A percentile compares a stretch with the other conserved stretches of the same genome.
phyloP scores from a whole-genome alignment of 495 filamentous ascomycete genomes.

The Aspergillus egyptiacus region DNA sequence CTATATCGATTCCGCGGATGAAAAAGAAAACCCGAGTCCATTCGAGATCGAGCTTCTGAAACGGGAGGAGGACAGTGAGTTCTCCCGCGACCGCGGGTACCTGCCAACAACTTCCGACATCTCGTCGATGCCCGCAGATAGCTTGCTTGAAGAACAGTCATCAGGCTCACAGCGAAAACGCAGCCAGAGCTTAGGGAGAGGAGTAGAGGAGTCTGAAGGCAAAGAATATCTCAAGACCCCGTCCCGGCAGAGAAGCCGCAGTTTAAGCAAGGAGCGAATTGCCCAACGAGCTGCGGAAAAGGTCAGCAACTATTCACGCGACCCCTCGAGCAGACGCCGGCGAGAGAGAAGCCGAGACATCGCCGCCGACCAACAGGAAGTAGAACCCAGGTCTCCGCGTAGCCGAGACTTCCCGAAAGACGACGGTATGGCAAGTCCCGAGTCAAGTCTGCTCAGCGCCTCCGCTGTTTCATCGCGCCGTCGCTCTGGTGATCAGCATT shows the following conservation, averaged over 20 bases:
- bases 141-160: slow-evolving; percentile 70
- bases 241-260: slow-evolving; percentile 59
- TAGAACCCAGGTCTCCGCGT: slow-evolving; percentile 50
- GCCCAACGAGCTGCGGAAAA: slow-evolving; percentile 68
- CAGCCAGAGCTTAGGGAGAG: slow-evolving; percentile 53
- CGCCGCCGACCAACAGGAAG: slow-evolving; percentile 54
- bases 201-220: slow-evolving; percentile 32
- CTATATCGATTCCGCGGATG: slow-evolving; percentile 62
- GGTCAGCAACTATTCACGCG: slow-evolving; percentile 44
- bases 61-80: slow-evolving; percentile 50
- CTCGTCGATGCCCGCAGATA: slow-evolving; percentile 84
- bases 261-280: slow-evolving; percentile 67
- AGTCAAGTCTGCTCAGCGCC: slow-evolving; percentile 66
- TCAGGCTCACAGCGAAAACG: slow-evolving; percentile 46
- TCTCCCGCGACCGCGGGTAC: slow-evolving; percentile 58
- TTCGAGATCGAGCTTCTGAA: slow-evolving; percentile 80
- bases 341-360: slow-evolving; percentile 53
- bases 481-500: slow-evolving; percentile 67
- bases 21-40: slow-evolving; percentile 67
- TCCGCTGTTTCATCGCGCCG: slow-evolving; percentile 66
- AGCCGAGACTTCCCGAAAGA: slow-evolving; percentile 57
- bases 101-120: slow-evolving; percentile 71
- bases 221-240: slow-evolving; percentile 61
- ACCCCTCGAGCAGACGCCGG: slow-evolving; percentile 46
- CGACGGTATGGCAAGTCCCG: slow-evolving; percentile 59